phyloP scores from a whole-genome alignment of 805 yeast genomes.

The Ogataea methanolica region DNA sequence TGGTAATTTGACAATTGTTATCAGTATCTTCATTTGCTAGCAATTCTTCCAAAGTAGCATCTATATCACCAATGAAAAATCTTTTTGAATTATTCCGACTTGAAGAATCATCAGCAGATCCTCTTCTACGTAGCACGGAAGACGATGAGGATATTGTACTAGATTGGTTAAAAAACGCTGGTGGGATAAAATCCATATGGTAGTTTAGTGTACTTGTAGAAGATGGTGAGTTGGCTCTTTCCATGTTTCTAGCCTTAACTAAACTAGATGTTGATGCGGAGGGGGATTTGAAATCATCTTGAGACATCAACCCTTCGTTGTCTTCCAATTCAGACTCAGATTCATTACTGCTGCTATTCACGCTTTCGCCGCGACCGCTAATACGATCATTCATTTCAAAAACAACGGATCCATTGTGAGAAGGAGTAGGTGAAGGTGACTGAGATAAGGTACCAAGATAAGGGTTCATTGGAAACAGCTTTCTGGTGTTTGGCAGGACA shows the following conservation, averaged over 20 bases:
- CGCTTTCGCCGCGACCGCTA: not conserved
- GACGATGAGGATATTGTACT: not conserved
- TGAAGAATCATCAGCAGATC: slow-evolving; percentile 49
- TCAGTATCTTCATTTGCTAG: slow-evolving; percentile 82
- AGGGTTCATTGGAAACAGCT: slow-evolving; percentile 6
- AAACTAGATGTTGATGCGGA: slow-evolving; percentile 19
- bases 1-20: slow-evolving; percentile 75
- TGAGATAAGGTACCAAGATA: not conserved
- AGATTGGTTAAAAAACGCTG: too few relatives aligned
- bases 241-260: slow-evolving; percentile 11
- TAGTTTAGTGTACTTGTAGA: not conserved
- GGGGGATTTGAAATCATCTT: slow-evolving; percentile 5
- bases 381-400: slow-evolving; percentile 9
- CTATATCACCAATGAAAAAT: slow-evolving; percentile 73
- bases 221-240: slow-evolving; percentile 5
- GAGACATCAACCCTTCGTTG: too few relatives aligned
- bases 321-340: slow-evolving; percentile 2
- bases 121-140: slow-evolving; percentile 37
- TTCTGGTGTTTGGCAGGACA: slow-evolving; percentile 24
- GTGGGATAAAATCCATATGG: too few relatives aligned
- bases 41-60: slow-evolving; percentile 63
- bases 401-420: slow-evolving; percentile 12
- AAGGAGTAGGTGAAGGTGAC: slow-evolving; percentile 9
- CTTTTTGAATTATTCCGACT: slow-evolving; percentile 32
- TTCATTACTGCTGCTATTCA: not conserved